These are phyloP conservation scores for Colletotrichum phormii DNA, from an alignment of 2,329 filamentous ascomycete genomes.

Conservation along the genomic window DNA sequence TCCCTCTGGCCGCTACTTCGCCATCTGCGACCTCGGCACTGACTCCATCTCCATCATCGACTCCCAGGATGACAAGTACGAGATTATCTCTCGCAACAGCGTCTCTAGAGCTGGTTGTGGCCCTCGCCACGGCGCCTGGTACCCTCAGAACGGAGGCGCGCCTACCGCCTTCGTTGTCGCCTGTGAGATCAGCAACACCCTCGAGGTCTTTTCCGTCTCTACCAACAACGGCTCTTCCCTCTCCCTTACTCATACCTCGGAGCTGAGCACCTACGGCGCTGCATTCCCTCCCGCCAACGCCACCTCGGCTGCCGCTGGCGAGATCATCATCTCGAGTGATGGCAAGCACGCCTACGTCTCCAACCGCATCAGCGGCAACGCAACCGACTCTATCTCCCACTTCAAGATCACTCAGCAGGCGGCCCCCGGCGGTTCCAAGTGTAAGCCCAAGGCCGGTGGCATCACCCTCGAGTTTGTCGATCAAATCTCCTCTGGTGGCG, in stretches of 20 bases:
- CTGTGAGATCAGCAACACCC: constrained; percentile 58
- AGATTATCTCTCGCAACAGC: constrained; percentile 48
- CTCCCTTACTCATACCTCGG: constrained; percentile 49
- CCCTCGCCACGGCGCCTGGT: constrained; percentile 64
- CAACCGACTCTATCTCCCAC: constrained; percentile 60
- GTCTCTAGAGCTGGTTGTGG: constrained; percentile 55
- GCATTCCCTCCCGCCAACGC: constrained; percentile 48
- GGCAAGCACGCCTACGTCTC: constrained; percentile 61
- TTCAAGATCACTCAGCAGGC: constrained; percentile 49
- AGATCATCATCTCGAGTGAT: constrained; percentile 55
- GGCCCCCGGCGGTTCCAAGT: constrained; percentile 37
- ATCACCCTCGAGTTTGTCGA: constrained; percentile 49
- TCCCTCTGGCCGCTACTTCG: constrained; percentile 61
- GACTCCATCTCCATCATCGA: constrained; percentile 61
- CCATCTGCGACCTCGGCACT: constrained; percentile 61
- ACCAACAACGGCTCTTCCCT: constrained; percentile 50
- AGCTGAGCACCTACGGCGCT: constrained; percentile 51
- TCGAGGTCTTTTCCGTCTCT: constrained; percentile 55
- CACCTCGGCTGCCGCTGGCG: constrained; percentile 56
- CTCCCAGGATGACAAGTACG: constrained; percentile 53
- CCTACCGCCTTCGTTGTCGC: constrained; percentile 60
- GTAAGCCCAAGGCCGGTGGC: constrained; percentile 42
- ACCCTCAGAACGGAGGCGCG: constrained; percentile 45
- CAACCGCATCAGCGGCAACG: constrained; percentile 60
- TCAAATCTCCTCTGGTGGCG: constrained; percentile 49